phyloP scores from a whole-genome alignment of 345 rosid species.

The Limnanthes douglasii region DNA sequence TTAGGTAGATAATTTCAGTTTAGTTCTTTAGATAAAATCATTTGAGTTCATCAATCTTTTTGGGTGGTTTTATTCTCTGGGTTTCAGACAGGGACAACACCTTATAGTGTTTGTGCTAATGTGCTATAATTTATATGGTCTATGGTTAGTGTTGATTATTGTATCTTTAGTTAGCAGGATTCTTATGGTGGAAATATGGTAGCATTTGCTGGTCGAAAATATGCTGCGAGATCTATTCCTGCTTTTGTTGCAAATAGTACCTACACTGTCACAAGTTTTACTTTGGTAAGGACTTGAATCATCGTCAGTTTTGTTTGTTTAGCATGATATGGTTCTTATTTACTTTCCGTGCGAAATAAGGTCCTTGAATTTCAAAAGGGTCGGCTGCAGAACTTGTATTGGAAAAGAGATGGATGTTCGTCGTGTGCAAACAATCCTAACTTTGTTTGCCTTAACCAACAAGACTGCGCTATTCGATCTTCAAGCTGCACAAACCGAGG shows the following conservation, averaged over 20 bases:
- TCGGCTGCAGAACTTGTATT: constrained; percentile 60
- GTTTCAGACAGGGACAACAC: too few relatives aligned
- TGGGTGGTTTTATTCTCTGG: too few relatives aligned
- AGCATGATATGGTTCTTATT: neutral
- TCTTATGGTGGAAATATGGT: constrained; percentile 45
- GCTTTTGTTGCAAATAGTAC: constrained; percentile 74
- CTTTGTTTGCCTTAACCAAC: constrained; percentile 71
- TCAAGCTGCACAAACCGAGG: constrained; percentile 35
- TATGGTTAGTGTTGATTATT: too few relatives aligned
- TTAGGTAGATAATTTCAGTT: too few relatives aligned
- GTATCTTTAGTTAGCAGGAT: constrained; percentile 15
- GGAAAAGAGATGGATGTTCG: constrained; percentile 88
- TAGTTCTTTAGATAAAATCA: too few relatives aligned
- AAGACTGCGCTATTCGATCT: constrained; percentile 70
- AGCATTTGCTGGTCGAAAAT: constrained; percentile 82
- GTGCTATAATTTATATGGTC: too few relatives aligned
- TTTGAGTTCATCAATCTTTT: too few relatives aligned
- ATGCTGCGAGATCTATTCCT: constrained; percentile 71
- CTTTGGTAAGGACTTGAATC: constrained; percentile 36
- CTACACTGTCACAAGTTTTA: constrained; percentile 66
- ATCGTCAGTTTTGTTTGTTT: neutral
- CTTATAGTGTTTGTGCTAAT: too few relatives aligned
- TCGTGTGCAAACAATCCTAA: constrained; percentile 33
- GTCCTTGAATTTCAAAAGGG: constrained; percentile 82
- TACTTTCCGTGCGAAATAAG: constrained; percentile 15